Evolutionary conservation across 495 filamentous ascomycete genomes (phyloP).

Genomic region (Xylaria grammica): DNA sequence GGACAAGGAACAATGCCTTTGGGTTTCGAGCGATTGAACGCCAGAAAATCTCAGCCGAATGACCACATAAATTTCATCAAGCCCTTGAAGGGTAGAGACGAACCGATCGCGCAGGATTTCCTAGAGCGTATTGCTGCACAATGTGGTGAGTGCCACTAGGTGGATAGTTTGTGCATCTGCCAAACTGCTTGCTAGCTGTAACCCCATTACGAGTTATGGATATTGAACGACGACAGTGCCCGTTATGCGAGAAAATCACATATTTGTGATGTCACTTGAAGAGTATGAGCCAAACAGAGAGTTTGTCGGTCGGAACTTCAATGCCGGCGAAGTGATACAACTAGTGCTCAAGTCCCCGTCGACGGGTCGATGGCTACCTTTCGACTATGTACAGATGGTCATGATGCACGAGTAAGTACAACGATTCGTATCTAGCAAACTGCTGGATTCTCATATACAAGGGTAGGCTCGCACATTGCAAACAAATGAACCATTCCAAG

Average conservation of each 20-base stretch:
- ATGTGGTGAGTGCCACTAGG: conserved; percentile 51
- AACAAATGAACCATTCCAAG: conserved; percentile 81
- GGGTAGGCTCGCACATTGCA: conserved; percentile 72
- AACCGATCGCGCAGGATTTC: conserved; percentile 67
- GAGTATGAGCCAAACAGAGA: conserved; percentile 76
- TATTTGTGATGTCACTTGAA: conserved; percentile 74
- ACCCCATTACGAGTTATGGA: background rate
- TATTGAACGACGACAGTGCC: conserved; percentile 50
- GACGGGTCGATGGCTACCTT: conserved; percentile 71
- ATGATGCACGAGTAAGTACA: conserved; percentile 72
- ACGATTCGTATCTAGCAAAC: background rate
- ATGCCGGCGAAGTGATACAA: conserved; percentile 82
- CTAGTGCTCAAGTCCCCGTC: conserved; percentile 70
- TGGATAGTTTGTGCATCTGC: background rate
- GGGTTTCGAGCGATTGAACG: conserved; percentile 72
- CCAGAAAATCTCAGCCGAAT: conserved; percentile 68
- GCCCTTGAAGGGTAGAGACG: conserved; percentile 64
- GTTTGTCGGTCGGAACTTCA: conserved; percentile 82
- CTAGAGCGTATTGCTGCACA: conserved; percentile 79
- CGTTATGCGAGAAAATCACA: conserved; percentile 71
- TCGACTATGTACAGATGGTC: conserved; percentile 80
- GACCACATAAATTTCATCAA: conserved; percentile 77
- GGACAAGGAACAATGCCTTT: conserved; percentile 60
- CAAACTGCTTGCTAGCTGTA: background rate
- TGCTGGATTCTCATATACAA: conserved; percentile 17